These are phyloP conservation scores for Gnomoniopsis smithogilvyi DNA, from an alignment of 2,329 filamentous ascomycete species.

Conservation along the genomic window DNA sequence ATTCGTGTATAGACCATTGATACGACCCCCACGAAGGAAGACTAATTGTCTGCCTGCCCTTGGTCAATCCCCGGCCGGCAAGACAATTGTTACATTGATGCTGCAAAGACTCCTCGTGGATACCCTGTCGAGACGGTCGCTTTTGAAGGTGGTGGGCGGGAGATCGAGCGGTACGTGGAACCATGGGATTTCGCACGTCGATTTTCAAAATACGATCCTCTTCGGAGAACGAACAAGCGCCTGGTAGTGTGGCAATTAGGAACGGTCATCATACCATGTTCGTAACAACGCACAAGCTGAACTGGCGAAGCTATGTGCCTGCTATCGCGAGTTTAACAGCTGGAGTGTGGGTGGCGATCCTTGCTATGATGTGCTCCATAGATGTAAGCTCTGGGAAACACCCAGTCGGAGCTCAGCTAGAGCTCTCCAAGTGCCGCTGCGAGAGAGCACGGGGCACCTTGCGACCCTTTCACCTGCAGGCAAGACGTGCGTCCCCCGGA, in stretches of 20 bases:
- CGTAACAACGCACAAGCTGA: background rate
- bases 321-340: background rate
- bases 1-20: background rate
- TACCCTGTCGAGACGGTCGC: background rate
- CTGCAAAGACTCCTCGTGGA: background rate
- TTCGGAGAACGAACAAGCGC: background rate
- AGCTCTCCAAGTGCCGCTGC: slow-evolving; percentile 7
- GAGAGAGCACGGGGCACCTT: slow-evolving; percentile 16
- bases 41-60: background rate
- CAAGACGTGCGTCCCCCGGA: background rate
- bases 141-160: background rate
- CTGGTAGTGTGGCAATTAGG: slow-evolving; percentile 1
- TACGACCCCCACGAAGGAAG: background rate
- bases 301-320: background rate
- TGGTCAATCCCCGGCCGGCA: background rate
- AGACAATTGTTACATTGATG: background rate
- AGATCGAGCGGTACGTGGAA: background rate
- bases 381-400: background rate
- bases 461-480: slow-evolving; percentile 12
- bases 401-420: slow-evolving; percentile 1
- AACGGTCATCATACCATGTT: slow-evolving; percentile 6
- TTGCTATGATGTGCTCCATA: background rate
- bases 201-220: background rate
- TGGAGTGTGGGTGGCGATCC: background rate
- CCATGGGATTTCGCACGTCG: background rate